These are phyloP conservation scores for Sporisorium sorghi DNA, from an alignment of 1,284 basidiomycete species.

Conservation along the genomic window DNA sequence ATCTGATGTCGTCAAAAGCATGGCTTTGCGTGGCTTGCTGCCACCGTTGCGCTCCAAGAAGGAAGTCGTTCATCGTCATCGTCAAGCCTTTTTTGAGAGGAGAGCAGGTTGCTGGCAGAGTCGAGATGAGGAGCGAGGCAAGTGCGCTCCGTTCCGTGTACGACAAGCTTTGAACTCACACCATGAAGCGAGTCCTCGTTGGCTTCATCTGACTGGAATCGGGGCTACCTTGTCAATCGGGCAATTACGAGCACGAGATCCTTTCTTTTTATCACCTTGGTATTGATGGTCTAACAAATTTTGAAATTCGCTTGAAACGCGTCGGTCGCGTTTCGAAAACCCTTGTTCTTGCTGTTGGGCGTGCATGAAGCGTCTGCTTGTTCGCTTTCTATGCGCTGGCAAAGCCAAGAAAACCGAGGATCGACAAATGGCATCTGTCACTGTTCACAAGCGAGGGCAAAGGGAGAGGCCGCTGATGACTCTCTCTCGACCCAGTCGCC, in stretches of 20 bases:
- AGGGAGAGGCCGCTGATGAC: slow-evolving; percentile 6
- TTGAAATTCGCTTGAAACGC: neutral
- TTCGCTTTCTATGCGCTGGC: slow-evolving; percentile 4
- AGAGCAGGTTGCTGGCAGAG: too few species aligned
- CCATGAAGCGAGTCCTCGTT: too few species aligned
- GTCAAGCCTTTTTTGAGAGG: too few species aligned
- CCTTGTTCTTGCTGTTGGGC: neutral
- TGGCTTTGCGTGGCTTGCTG: neutral
- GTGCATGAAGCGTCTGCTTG: neutral
- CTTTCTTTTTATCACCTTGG: too few species aligned
- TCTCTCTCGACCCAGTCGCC: neutral
- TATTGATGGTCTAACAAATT: neutral
- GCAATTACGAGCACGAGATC: too few species aligned
- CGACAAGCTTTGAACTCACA: too few species aligned
- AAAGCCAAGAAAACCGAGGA: slow-evolving; percentile 2
- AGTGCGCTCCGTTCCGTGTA: too few species aligned
- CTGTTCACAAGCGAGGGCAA: slow-evolving; percentile 3
- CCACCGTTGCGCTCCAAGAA: neutral
- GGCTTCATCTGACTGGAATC: too few species aligned
- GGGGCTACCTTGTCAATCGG: too few species aligned
- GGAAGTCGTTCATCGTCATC: too few species aligned
- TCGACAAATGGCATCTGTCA: slow-evolving; percentile 4
- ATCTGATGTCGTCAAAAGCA: too few species aligned
- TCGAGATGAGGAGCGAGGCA: too few species aligned
- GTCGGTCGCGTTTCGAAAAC: slow-evolving; percentile 4